A percentile compares a stretch with the other conserved stretches of the same genome.
These are phyloP conservation scores for Digitaria exilis DNA, from an alignment of 202 grass and related monocot genomes.

Conservation along the genomic window DNA sequence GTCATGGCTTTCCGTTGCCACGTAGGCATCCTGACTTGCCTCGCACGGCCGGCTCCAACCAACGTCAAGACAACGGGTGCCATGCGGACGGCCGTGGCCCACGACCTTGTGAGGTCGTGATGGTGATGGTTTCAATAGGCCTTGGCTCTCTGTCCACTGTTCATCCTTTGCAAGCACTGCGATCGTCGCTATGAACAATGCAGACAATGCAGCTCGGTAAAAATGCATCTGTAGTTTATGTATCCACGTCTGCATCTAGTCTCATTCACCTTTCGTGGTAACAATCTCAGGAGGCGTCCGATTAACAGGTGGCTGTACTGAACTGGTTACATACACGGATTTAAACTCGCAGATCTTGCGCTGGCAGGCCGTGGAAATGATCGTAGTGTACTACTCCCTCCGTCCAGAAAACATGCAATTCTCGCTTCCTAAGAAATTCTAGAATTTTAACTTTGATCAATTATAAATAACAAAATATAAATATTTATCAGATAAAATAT, in stretches of 20 bases:
- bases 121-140: constrained; percentile 14
- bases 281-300: neutral
- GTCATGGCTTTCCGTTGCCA: neutral
- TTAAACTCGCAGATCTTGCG: constrained; percentile 18
- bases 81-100: neutral
- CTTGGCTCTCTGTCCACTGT: constrained; percentile 6
- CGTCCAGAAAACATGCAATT: too few species aligned
- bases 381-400: neutral
- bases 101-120: neutral
- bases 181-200: neutral
- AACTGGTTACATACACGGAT: neutral
- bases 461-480: too few species aligned
- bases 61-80: neutral
- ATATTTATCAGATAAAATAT: too few species aligned
- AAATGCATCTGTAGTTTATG: neutral
- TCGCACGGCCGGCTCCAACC: constrained; percentile 27
- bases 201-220: too few species aligned
- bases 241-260: too few species aligned
- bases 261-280: neutral
- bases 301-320: neutral
- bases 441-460: too few species aligned
- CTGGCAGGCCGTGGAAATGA: too few species aligned
- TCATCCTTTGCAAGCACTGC: neutral
- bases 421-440: too few species aligned
- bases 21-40: neutral